Base-by-base conservation (phyloP, 2,329 filamentous ascomycete genomes). In the Fonsecaea pugnacius region DNA sequence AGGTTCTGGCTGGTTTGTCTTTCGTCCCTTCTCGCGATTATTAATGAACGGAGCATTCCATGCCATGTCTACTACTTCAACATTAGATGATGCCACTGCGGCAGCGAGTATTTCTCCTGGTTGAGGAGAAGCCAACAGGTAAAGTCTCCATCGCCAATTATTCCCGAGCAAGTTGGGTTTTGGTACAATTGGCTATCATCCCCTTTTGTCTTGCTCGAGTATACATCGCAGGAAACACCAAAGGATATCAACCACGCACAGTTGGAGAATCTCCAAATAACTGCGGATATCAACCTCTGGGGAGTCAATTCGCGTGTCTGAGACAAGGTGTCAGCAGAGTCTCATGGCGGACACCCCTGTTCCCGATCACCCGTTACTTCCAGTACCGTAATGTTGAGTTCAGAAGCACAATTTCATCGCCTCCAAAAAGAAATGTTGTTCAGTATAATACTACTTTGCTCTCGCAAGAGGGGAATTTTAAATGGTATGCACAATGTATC, bases 251-350 rank as follows among this genome's bases (percentile, higher is more conserved):
- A 24, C 43, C 43, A 24, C 18, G 10, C 6, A 18, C 18, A 12
- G 21, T 48, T 24, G 43, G 43, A 14, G 18, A 48, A 12, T 24
- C 21, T 48, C 43, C 43, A 27, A 48, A 24, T 14, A 27, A n/a
- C 43, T 4, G 24, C 24, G 18, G 43, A 27, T 48, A 10, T 48
- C 43, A 24, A 21, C 51, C 6, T 33, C 9, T 35, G 40, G 46
- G 18, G 18, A 33, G 24, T 10, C 8, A 21, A 51, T 24, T 51
- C 32, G 40, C 33, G 32, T 9, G 27, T 52, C 35, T 59, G 57
- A 38, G 32, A 52, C 53, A 36, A 24, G 57, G 24, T 46, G 58
- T 54, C 58, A 60, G 58, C 50, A 40, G 6, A 43, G 30, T 54
- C 50, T 60, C 43, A 46, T 54, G 33, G 7, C 48, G 43, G 54